phyloP scores from a whole-genome alignment of 345 rosid genomes.

The Eucalyptus cloeziana region DNA sequence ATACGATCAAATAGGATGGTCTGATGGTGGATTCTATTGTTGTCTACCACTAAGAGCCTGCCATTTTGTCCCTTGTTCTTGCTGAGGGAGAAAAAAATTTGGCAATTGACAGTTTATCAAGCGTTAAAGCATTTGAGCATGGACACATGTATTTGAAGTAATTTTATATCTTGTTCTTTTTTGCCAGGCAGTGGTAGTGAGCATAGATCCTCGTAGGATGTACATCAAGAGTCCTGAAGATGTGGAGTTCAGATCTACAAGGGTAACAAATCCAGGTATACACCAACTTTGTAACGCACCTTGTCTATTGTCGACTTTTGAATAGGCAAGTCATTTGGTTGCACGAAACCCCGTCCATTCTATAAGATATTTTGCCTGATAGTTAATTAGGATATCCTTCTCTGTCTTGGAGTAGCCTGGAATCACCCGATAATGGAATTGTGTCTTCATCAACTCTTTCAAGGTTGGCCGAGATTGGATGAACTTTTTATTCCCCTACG shows the following conservation, averaged over 20 bases:
- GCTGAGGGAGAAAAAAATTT: background rate
- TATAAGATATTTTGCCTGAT: background rate
- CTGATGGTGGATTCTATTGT: background rate
- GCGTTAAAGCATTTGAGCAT: background rate
- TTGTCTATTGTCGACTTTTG: background rate
- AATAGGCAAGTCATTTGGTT: background rate
- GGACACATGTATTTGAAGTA: background rate
- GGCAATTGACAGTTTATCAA: background rate
- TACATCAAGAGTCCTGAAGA: conserved; percentile 59
- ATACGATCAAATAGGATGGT: background rate
- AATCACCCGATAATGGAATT: background rate
- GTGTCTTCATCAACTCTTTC: background rate
- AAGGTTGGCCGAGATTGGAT: background rate
- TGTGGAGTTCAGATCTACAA: conserved; percentile 56
- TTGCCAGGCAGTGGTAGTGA: conserved; percentile 92
- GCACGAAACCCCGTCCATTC: background rate
- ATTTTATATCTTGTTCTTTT: background rate
- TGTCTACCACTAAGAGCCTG: background rate
- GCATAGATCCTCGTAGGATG: conserved; percentile 93
- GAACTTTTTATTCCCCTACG: background rate
- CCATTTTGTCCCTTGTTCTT: background rate
- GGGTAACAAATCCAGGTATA: conserved; percentile 63
- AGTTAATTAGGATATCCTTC: background rate
- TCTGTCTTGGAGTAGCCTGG: background rate
- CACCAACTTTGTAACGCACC: background rate